Base-by-base conservation (phyloP, 305 asterid species). In the Striga hermonthica region DNA sequence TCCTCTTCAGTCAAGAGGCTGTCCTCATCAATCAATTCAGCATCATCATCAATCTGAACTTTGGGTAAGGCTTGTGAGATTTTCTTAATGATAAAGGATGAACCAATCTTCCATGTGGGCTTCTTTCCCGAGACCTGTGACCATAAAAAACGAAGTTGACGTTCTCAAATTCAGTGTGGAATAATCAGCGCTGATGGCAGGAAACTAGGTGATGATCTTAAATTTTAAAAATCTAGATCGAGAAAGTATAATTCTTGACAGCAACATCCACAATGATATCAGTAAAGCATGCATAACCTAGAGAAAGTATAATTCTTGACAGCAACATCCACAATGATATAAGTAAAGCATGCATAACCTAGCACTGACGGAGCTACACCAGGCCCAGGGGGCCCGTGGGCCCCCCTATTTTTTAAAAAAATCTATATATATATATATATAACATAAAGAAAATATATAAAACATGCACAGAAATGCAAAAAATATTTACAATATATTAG, bases 1-100 rank as follows among this genome's bases (percentile, higher is more conserved):
- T 90, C 97, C 58, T 93, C 99, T 70, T 93, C 97, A 6, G 81
- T 88, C 60, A 93, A 81, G 60, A 93, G 96, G 82, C 95, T 90
- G 76, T 93, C 99, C 80, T 90, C 99, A 73, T 90, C 96, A 68
- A 93, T 93, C 74, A 93, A 79, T 74, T 90, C 97, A 65, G 72
- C 37, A 9, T 90, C 99, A 75, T 85, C 97, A 71, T 83, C 84
- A n/a, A 93, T 79, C 75, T 76, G 89, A 60, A 93, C 78, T 75
- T 76, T 78, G 8, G 96, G 97, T 54, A 93, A 78, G 57, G 57
- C 78, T 68, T 74, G 74, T 4, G 76, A 35, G 28, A 72, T 48
- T 69, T 85, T 93, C 74, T 86, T 88, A 14, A 90, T 52, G 31
- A 95, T 80, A 75, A 93, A 90, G 15, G 95, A 86, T 39, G 97